A percentile compares a stretch with the other conserved stretches of the same genome.
These are phyloP conservation scores for Yamadazyma olivae DNA, from an alignment of 805 yeast genomes.

Conservation along the genomic window DNA sequence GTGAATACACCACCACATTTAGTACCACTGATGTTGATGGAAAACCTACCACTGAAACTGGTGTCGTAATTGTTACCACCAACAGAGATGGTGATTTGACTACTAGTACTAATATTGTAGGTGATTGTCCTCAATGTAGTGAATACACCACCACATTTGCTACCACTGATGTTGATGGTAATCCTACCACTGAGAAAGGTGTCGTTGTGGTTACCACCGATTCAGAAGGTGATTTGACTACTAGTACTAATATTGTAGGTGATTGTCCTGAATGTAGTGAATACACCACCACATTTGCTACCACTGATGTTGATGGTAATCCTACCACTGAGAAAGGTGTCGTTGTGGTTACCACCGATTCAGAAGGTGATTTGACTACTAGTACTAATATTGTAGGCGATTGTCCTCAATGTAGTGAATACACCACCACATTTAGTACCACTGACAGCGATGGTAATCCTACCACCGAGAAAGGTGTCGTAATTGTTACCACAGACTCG, in stretches of 20 bases:
- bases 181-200: constrained; percentile 4
- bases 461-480: constrained; percentile 1
- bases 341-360: no score
- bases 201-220: constrained; percentile 12
- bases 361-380: no score
- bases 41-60: no score
- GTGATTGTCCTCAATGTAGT: constrained; percentile 12
- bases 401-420: constrained; percentile 5
- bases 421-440: no score
- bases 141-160: constrained; percentile 10
- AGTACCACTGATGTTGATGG: constrained; percentile 11
- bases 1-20: constrained; percentile 10
- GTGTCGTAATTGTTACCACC: constrained; percentile 13
- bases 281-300: constrained; percentile 7
- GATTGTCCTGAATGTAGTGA: constrained; percentile 8
- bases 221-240: constrained; percentile 6
- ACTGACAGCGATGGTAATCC: constrained; percentile 2
- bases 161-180: constrained; percentile 5
- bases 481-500: constrained; percentile 1
- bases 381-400: constrained; percentile 10
- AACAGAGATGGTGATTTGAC: constrained; percentile 6
- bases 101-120: constrained; percentile 6
- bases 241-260: constrained; percentile 1
- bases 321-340: constrained; percentile 10
- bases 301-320: constrained; percentile 3